Conservation (phyloP, 805 yeast genomes). For the Debaryomyces prosopidis region DNA sequence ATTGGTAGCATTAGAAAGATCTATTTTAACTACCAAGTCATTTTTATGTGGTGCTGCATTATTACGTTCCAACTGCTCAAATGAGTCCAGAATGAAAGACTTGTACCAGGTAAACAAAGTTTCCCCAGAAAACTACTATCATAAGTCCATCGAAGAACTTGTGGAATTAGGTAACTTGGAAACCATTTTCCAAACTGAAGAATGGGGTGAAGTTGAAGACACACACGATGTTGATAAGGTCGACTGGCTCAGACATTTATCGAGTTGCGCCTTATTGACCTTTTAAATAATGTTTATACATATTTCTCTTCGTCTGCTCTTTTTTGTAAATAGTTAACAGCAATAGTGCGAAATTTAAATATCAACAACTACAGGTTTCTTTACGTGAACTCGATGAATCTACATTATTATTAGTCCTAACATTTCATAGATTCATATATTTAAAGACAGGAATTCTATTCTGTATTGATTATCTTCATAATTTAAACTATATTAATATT, state of each 20-base stretch:
- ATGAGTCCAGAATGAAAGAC: conserved; percentile 14
- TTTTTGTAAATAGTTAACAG: conserved; percentile 1
- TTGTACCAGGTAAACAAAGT: conserved; percentile 38
- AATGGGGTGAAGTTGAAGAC: conserved; percentile 99
- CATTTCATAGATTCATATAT: background rate
- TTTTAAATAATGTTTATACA: conserved; percentile 12
- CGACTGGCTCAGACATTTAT: conserved; percentile 79
- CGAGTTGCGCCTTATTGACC: conserved; percentile 64
- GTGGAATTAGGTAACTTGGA: conserved; percentile 81
- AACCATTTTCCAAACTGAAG: conserved; percentile 76
- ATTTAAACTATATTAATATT: too few species aligned
- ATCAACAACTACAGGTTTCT: background rate
- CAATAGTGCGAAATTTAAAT: conserved; percentile 1
- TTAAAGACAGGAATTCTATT: background rate
- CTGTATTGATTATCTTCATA: too few species aligned
- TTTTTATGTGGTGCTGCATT: conserved; percentile 78
- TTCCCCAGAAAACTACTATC: conserved; percentile 29
- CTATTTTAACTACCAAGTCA: conserved; percentile 84
- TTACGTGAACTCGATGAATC: too few species aligned
- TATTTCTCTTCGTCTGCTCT: background rate
- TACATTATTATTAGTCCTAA: too few species aligned
- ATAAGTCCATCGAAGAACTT: conserved; percentile 62
- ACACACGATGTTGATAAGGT: conserved; percentile 97
- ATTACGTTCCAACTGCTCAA: conserved; percentile 47
- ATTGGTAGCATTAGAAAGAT: conserved; percentile 84